Conservation (phyloP, 306 rosid genomes). For the Dryas alaskensis region DNA sequence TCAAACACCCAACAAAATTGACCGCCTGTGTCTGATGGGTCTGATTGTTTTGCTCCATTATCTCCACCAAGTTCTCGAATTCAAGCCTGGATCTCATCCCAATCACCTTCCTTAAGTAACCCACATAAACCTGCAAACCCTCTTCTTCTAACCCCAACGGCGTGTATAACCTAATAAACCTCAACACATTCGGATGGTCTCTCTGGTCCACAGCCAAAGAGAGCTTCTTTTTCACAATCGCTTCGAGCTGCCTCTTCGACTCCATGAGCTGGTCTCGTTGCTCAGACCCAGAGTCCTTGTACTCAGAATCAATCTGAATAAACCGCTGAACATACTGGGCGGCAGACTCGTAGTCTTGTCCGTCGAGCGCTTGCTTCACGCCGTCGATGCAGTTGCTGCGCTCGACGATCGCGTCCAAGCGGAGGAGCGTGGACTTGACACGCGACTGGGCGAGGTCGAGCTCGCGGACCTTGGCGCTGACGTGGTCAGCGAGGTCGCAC, state of each 20-base stretch:
- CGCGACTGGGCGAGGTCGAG: constrained; percentile 92
- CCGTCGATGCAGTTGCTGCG: constrained; percentile 76
- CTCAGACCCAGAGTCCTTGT: constrained; percentile 64
- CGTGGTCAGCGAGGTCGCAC: constrained; percentile 52
- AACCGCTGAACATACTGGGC: constrained; percentile 60
- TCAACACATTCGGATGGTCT: constrained; percentile 56
- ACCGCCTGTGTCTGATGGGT: constrained; percentile 31
- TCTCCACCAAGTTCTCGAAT: constrained; percentile 71
- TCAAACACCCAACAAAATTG: constrained; percentile 74
- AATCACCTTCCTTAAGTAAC: constrained; percentile 81
- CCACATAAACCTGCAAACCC: constrained; percentile 87
- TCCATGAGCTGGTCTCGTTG: constrained; percentile 66
- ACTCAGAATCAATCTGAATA: constrained; percentile 68
- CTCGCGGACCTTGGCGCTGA: constrained; percentile 75
- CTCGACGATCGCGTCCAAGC: constrained; percentile 81
- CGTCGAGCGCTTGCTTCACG: constrained; percentile 54
- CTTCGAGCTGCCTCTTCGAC: constrained; percentile 68
- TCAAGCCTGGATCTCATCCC: constrained; percentile 86
- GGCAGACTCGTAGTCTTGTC: constrained; percentile 69
- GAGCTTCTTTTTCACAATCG: constrained; percentile 73
- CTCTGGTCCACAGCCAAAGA: constrained; percentile 71
- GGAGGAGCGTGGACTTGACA: constrained; percentile 68
- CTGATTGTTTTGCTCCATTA: constrained; percentile 53
- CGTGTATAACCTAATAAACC: constrained; percentile 61
- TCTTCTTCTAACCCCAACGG: constrained; percentile 86